These are phyloP conservation scores for Cutaneotrichosporon sp. DNA, from an alignment of 1,284 basidiomycete species.

Conservation along the genomic window DNA sequence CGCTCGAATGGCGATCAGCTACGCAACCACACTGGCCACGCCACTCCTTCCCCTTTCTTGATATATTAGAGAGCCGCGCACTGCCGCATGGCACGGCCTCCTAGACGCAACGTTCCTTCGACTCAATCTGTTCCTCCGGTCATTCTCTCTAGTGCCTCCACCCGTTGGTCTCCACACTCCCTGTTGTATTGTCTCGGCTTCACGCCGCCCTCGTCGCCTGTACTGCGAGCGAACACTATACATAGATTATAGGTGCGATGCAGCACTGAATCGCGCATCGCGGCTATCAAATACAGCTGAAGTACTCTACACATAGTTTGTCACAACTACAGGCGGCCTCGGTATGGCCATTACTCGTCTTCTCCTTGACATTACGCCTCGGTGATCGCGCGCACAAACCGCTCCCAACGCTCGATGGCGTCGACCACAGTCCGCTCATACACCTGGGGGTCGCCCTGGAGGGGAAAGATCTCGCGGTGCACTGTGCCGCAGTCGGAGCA, in stretches of 20 bases:
- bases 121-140: neutral
- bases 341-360: neutral
- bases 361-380: neutral
- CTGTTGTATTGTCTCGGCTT: neutral
- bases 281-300: neutral
- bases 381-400: constrained; percentile 38
- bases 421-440: constrained; percentile 46
- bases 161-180: too few species aligned
- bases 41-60: neutral
- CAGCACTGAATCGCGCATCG: neutral
- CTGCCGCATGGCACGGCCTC: neutral
- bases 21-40: neutral
- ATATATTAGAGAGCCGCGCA: neutral
- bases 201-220: neutral
- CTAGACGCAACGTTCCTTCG: neutral
- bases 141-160: neutral
- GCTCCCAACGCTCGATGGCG: constrained; percentile 48
- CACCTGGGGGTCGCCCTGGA: constrained; percentile 22
- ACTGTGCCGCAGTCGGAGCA: constrained; percentile 47
- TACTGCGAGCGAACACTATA: neutral
- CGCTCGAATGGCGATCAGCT: neutral
- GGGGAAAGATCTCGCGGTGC: constrained; percentile 50
- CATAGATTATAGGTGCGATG: constrained; percentile 5
- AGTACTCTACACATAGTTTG: neutral
- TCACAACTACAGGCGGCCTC: neutral